Evolutionary conservation across 2,329 filamentous ascomycete species (phyloP).

Genomic region (Stylonectria norvegica): DNA sequence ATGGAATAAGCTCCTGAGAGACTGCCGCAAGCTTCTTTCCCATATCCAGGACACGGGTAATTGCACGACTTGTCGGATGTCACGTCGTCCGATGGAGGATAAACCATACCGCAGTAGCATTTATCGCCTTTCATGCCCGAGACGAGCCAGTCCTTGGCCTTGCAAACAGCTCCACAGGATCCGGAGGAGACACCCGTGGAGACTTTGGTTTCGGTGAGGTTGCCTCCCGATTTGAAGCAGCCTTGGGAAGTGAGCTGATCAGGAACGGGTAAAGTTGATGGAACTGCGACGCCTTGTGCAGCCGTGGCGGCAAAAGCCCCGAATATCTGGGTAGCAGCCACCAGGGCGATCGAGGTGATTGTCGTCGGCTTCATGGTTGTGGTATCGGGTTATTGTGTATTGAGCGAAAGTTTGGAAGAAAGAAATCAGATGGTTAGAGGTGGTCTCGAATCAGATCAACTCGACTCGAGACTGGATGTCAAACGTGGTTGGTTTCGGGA

Average conservation of each 20-base stretch:
- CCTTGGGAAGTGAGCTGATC: slow-evolving; percentile 46
- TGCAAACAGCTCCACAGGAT: slow-evolving; percentile 40
- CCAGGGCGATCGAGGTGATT: slow-evolving; percentile 26
- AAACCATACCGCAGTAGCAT: slow-evolving; percentile 70
- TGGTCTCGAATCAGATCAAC: slow-evolving; percentile 25
- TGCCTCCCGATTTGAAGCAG: slow-evolving; percentile 46
- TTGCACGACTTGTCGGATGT: slow-evolving; percentile 60
- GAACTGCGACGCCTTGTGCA: slow-evolving; percentile 28
- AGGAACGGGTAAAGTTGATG: slow-evolving; percentile 35
- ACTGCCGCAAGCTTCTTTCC: slow-evolving; percentile 56
- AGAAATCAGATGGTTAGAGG: slow-evolving; percentile 2
- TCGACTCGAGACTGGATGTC: slow-evolving; percentile 16
- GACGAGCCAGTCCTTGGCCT: slow-evolving; percentile 48
- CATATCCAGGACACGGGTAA: slow-evolving; percentile 62
- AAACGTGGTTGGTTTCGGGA: neutral
- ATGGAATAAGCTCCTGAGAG: slow-evolving; percentile 39
- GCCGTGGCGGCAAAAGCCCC: slow-evolving; percentile 19
- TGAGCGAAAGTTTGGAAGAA: slow-evolving; percentile 14
- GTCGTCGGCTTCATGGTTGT: slow-evolving; percentile 32
- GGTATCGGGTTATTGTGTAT: neutral
- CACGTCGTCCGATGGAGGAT: slow-evolving; percentile 57
- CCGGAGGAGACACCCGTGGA: slow-evolving; percentile 35
- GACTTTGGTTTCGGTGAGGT: slow-evolving; percentile 30
- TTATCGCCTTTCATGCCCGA: slow-evolving; percentile 59
- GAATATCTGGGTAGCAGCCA: slow-evolving; percentile 27